Evolutionary conservation across 2,329 filamentous ascomycete genomes (phyloP).

Genomic region (Penicillium vulpinum): DNA sequence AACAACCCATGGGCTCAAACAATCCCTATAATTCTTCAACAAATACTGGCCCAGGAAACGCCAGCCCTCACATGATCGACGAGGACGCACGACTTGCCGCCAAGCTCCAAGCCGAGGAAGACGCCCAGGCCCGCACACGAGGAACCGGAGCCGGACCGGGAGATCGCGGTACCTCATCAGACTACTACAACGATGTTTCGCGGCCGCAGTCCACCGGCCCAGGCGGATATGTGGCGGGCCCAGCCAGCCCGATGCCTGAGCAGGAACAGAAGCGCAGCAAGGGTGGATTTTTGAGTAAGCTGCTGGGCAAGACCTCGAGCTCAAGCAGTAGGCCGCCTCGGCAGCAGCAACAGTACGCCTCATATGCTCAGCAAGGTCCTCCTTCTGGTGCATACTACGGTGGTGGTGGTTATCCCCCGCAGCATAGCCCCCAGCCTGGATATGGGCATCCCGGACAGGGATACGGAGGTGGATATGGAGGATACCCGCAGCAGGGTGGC

Average conservation of each 20-base stretch:
- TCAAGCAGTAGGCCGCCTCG: constrained; percentile 24
- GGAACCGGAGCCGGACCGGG: constrained; percentile 5
- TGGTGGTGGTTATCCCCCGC: constrained; percentile 37
- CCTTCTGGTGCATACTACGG: constrained; percentile 31
- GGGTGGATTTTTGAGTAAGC: constrained; percentile 53
- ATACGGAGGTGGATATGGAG: constrained; percentile 35
- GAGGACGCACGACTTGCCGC: constrained; percentile 75
- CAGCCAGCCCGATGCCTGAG: constrained; percentile 30
- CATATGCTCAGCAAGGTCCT: constrained; percentile 29
- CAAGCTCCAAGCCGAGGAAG: constrained; percentile 79
- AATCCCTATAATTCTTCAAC: constrained; percentile 64
- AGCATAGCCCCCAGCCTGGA: constrained; percentile 14
- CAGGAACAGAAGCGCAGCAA: constrained; percentile 43
- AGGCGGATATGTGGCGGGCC: constrained; percentile 6
- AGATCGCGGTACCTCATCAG: constrained; percentile 43
- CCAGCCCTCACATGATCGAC: constrained; percentile 43
- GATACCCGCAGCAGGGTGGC: constrained; percentile 36
- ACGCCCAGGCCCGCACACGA: constrained; percentile 56
- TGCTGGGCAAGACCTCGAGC: constrained; percentile 49
- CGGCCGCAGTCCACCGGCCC: constrained; percentile 17
- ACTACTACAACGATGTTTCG: constrained; percentile 47
- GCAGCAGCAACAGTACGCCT: constrained; percentile 27
- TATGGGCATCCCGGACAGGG: constrained; percentile 14
- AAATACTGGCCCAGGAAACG: constrained; percentile 2
- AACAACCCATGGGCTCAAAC: constrained; percentile 60